A percentile compares a stretch with the other conserved stretches of the same genome.
These are phyloP conservation scores for Blastocystis sp. DNA, from an alignment of 352 stramenopile species.

Conservation along the genomic window DNA sequence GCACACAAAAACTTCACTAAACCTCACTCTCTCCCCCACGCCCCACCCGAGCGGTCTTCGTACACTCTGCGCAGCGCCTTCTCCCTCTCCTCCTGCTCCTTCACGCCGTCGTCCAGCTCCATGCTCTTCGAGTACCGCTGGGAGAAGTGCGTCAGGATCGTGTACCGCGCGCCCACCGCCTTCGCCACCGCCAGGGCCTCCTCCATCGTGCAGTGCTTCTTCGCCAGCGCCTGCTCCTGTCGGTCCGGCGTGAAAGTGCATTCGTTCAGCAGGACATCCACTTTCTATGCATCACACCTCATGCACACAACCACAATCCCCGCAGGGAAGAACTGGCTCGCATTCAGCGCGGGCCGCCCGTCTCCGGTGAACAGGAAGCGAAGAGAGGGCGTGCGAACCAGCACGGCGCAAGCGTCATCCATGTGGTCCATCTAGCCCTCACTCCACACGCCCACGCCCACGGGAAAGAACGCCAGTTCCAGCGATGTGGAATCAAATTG, in stretches of 20 bases:
- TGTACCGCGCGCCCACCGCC: neutral
- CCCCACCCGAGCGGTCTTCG: neutral
- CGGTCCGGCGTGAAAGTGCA: slow-evolving; percentile 59
- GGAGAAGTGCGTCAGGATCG: slow-evolving; percentile 70
- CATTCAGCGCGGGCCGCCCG: slow-evolving; percentile 26
- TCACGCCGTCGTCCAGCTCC: slow-evolving; percentile 16
- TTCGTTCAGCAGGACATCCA: slow-evolving; percentile 69
- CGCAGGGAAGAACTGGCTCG: neutral
- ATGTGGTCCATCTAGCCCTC: slow-evolving; percentile 51
- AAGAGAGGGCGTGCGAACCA: neutral
- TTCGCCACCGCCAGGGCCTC: slow-evolving; percentile 57
- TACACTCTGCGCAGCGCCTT: neutral
- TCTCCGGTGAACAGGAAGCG: slow-evolving; percentile 63
- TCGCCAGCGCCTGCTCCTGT: slow-evolving; percentile 34
- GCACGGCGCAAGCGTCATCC: slow-evolving; percentile 22
- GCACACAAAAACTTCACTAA: neutral
- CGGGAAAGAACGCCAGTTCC: slow-evolving; percentile 8
- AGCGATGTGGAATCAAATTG: neutral
- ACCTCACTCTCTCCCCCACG: neutral
- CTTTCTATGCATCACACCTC: neutral
- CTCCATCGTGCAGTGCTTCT: slow-evolving; percentile 61
- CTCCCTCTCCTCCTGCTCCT: neutral
- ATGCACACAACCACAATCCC: neutral
- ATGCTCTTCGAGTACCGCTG: slow-evolving; percentile 69
- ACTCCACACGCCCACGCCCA: neutral